Evolutionary conservation across 2,329 filamentous ascomycete species (phyloP).

Genomic region (Pyrenophora tritici-repentis): DNA sequence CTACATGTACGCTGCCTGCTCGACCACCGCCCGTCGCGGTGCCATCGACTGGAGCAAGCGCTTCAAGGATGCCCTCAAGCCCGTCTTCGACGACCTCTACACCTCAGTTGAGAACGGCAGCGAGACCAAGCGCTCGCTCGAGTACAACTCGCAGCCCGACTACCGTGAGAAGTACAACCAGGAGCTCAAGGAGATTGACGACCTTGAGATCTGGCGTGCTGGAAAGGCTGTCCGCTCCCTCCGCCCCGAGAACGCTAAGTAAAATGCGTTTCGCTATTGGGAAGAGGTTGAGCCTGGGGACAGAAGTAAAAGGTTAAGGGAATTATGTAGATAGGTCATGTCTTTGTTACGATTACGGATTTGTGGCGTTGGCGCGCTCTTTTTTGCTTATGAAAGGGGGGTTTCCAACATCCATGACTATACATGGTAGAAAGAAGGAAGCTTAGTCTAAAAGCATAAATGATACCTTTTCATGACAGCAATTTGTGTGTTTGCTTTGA

Average conservation of each 20-base stretch:
- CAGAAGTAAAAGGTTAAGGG: conserved; percentile 9
- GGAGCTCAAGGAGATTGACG: conserved; percentile 98
- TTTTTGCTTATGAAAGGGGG: background rate
- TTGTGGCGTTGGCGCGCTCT: conserved; percentile 22
- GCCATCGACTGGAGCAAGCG: conserved; percentile 97
- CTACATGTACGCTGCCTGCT: conserved; percentile 99
- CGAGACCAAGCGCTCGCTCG: conserved; percentile 94
- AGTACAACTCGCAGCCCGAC: conserved; percentile 94
- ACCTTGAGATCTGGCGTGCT: conserved; percentile 98
- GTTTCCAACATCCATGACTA: background rate
- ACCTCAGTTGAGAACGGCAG: conserved; percentile 86
- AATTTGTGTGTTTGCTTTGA: background rate
- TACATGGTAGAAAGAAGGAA: background rate
- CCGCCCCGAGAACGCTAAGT: conserved; percentile 48
- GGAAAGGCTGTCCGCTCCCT: conserved; percentile 86
- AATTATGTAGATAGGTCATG: conserved; percentile 35
- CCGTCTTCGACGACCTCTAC: conserved; percentile 97
- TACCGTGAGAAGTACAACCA: conserved; percentile 97
- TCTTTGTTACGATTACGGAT: conserved; percentile 22
- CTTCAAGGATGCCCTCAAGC: conserved; percentile 99
- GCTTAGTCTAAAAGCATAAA: conserved; percentile 3
- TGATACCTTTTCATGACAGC: conserved; percentile 4
- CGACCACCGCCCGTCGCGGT: conserved; percentile 95
- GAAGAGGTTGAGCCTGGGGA: background rate
- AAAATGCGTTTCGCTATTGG: conserved; percentile 21